A percentile compares a stretch with the other conserved stretches of the same genome.
Evolutionary conservation across 768 basidiomycete genomes (phyloP).

Genomic region (Hortiboletus flavorubellus): DNA sequence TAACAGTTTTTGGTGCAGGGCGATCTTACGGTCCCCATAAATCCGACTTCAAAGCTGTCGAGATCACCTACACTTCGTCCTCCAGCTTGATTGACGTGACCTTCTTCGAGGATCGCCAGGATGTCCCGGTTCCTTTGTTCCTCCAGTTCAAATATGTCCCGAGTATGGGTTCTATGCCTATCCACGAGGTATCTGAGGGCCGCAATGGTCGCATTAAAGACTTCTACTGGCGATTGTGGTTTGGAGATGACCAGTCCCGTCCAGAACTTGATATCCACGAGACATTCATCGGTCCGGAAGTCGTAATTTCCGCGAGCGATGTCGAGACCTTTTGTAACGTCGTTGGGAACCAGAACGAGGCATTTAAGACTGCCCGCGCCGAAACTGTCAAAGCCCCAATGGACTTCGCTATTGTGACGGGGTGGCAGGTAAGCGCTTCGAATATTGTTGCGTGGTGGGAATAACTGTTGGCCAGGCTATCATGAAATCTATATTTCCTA

Average conservation of each 20-base stretch:
- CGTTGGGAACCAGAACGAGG: slow-evolving; percentile 89
- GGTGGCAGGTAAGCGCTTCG: slow-evolving; percentile 80
- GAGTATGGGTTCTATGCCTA: slow-evolving; percentile 83
- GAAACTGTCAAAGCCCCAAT: slow-evolving; percentile 81
- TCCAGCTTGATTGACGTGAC: slow-evolving; percentile 63
- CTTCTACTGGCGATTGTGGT: slow-evolving; percentile 99
- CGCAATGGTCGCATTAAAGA: slow-evolving; percentile 91
- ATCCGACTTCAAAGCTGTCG: slow-evolving; percentile 75
- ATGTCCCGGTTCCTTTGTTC: slow-evolving; percentile 70
- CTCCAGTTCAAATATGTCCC: slow-evolving; percentile 88
- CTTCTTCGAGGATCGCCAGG: slow-evolving; percentile 80
- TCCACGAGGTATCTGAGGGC: slow-evolving; percentile 82
- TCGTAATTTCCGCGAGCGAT: slow-evolving; percentile 69
- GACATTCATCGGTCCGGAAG: slow-evolving; percentile 83
- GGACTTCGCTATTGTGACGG: slow-evolving; percentile 98
- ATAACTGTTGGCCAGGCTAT: slow-evolving; percentile 64
- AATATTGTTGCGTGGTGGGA: not conserved
- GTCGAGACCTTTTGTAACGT: slow-evolving; percentile 91
- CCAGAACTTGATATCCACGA: slow-evolving; percentile 79
- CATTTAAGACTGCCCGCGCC: slow-evolving; percentile 77
- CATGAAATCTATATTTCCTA: slow-evolving; percentile 97
- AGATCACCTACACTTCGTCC: slow-evolving; percentile 56
- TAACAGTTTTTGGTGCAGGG: slow-evolving; percentile 72
- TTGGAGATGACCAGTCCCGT: slow-evolving; percentile 77
- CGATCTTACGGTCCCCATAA: slow-evolving; percentile 78